phyloP scores from a whole-genome alignment of 768 basidiomycete genomes.

The Lactarius deliciosus region DNA sequence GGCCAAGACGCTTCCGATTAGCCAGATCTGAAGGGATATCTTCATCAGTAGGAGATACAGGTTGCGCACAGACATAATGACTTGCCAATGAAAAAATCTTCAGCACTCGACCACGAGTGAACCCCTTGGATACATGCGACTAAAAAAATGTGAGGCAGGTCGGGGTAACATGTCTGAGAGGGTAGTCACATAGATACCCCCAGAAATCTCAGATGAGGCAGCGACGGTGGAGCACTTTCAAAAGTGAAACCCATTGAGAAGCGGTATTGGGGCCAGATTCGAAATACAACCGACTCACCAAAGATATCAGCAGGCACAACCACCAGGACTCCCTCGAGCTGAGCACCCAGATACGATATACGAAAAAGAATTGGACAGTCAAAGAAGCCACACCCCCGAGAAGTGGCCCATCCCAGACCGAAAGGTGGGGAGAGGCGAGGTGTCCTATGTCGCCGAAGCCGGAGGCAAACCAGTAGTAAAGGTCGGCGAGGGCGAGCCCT shows the following conservation, averaged over 20 bases:
- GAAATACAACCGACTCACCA: neutral
- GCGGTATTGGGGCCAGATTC: neutral
- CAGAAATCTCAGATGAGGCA: neutral
- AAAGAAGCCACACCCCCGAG: neutral
- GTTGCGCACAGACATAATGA: neutral
- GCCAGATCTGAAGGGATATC: neutral
- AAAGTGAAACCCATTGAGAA: neutral
- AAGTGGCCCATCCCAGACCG: neutral
- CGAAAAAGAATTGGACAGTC: neutral
- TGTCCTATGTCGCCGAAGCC: conserved; percentile 26
- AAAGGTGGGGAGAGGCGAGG: neutral
- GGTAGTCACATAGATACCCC: neutral
- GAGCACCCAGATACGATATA: neutral
- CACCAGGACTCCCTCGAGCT: neutral
- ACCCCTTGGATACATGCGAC: neutral
- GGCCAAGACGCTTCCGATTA: neutral
- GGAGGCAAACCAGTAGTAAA: conserved; percentile 15
- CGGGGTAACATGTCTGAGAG: neutral
- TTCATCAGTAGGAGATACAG: neutral
- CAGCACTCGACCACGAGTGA: neutral
- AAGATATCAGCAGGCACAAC: neutral
- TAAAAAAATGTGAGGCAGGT: neutral
- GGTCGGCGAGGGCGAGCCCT: conserved; percentile 6
- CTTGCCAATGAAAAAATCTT: neutral
- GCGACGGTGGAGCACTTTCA: neutral